Base-by-base conservation (phyloP, 345 rosid species). In the Gynandropsis gynandra region DNA sequence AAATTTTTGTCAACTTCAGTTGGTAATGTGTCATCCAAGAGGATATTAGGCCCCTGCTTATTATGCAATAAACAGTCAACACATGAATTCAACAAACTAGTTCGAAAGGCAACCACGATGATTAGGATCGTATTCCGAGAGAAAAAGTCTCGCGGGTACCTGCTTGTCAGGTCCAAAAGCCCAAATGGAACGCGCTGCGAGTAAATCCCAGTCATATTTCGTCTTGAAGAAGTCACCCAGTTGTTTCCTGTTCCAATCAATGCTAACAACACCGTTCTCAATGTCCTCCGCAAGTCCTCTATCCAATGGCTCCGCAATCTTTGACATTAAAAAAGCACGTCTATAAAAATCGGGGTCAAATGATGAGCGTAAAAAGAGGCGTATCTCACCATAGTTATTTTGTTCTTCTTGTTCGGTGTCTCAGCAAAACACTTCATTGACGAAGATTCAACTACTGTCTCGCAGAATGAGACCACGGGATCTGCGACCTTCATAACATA, bases 341-440 rank as follows among this genome's bases (percentile, higher is more conserved):
- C 48, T 38, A 4, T 24, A 42, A 36, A 47, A 12, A 51, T 45
- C n/a, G 16, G 33, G 47, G 42, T 32, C 51, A 35, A 15, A 7
- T 12, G 17, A 32, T 17, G n/a, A 45, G 31, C 48, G 53, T 27
- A 16, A 58, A 36, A 59, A 29, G 33, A 29, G 58, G 51, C 47
- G 56, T 47, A 53, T 52, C 74, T 42, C 64, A 87, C 96, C 95
- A 90, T 87, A 36, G 98, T 90, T 58, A 90, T 80, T 76, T 87
- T 90, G 68, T 90, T 90, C 75, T 86, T 90, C 78, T 85, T 90
- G 78, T 87, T 90, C 11, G 93, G 98, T 40, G 98, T 87, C 75
- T 90, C 98, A 50, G 96, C 98, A 80, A 87, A 90, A 71, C 96
- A 90, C 63, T 89, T 82, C 97, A 92, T 85, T 16, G 98, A 85